Percentiles rank a stretch among this genome's conserved stretches.
Conservation (phyloP, 2,329 filamentous ascomycete species). For the Sporothrix pseudoabietina region DNA sequence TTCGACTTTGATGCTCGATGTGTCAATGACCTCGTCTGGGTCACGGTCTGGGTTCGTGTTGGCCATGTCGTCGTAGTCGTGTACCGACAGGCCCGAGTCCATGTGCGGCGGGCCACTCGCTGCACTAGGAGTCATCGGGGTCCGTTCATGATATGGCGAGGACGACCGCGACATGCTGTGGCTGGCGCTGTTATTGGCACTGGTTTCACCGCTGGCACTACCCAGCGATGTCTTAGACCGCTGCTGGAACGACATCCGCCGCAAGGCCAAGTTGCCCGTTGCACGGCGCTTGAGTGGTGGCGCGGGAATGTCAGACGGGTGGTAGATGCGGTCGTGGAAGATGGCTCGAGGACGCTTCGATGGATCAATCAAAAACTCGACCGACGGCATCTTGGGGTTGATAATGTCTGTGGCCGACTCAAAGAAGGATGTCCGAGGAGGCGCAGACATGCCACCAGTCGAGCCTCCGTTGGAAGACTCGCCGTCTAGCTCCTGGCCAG, state of each 20-base stretch:
- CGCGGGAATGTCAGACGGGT: conserved; percentile 87
- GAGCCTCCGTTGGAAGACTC: conserved; percentile 30
- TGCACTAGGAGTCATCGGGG: too few species aligned
- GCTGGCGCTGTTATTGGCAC: conserved; percentile 19
- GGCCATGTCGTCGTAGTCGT: conserved; percentile 56
- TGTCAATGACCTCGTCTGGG: conserved; percentile 55
- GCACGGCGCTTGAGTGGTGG: conserved; percentile 64
- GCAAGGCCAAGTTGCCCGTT: conserved; percentile 43
- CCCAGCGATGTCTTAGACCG: conserved; percentile 14
- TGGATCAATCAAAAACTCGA: conserved; percentile 82
- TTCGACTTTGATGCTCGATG: conserved; percentile 81
- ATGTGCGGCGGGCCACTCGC: conserved; percentile 43
- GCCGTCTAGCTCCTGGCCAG: conserved; percentile 51
- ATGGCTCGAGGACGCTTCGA: conserved; percentile 81
- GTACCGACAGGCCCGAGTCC: conserved; percentile 49
- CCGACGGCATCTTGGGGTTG: conserved; percentile 81
- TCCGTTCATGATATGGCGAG: conserved; percentile 17
- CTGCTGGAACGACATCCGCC: conserved; percentile 32
- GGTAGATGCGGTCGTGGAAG: conserved; percentile 95
- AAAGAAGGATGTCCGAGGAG: conserved; percentile 89
- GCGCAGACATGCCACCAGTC: conserved; percentile 59
- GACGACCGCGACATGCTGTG: conserved; percentile 32
- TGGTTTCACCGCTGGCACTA: conserved; percentile 21
- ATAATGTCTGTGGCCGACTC: conserved; percentile 92
- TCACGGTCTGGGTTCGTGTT: conserved; percentile 52